Base-by-base conservation (phyloP, 805 yeast genomes). In the Komagataella pseudopastoris region DNA sequence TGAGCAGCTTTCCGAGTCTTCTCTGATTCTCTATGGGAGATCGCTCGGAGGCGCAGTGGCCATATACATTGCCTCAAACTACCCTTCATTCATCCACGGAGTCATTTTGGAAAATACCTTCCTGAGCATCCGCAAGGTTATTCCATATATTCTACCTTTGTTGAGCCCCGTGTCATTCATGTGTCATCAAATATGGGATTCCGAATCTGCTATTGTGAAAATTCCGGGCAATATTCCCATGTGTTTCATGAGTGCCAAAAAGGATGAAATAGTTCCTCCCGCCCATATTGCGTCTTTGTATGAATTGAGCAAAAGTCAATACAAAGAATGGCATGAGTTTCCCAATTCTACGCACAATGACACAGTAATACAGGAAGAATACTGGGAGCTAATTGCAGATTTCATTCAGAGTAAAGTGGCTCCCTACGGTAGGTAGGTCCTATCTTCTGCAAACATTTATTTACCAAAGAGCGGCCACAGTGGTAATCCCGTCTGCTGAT, bases 31-130 rank as follows among this genome's bases (percentile, higher is more conserved):
- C 7, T 89, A 89, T 62, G 98, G 98, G 1, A 73, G 97, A 49
- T 87, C 96, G 7, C 69, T 91, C 10, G 99, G 99, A 43, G 98
- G 98, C 3, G 99, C 98, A 0, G 96, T 87, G 43, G 88, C 95
- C 6, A 77, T 89, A 17, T 85, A 88, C 66, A 76, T 88, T 51
- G 89, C 93, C 0, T 72, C 88, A 2, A 73, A 72, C 20, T 76
- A 74, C 58, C 70, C 80, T 2, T 58, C 65, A 1, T 53, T 71
- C 30, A 69, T 88, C 12, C 72, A 73, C 51, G 96, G 84, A 1
- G 58, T 90, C 7, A 75, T 93, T 1, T 64, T 91, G 43, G 99
- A 91, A 60, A 91, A 91, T 64, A 88, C 98, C 0, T 91, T 91
- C 55, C 67, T 88, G 50, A 78, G 83, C 51, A 77, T 91, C 16